These are phyloP conservation scores for Cornus kousa DNA, from an alignment of 148 eudicot species.

Conservation along the genomic window DNA sequence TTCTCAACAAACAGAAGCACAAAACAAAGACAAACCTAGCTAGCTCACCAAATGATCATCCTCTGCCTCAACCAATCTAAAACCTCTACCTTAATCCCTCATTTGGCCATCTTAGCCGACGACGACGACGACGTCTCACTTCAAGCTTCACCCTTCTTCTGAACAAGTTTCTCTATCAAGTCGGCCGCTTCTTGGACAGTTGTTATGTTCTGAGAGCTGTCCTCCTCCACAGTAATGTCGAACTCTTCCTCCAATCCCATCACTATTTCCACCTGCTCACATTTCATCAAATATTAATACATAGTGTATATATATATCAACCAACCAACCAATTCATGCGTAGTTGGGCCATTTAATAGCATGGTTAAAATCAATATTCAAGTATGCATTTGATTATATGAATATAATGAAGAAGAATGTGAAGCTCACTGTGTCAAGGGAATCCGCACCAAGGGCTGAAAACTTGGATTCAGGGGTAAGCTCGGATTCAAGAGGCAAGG, in stretches of 20 bases:
- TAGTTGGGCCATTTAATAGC: not conserved
- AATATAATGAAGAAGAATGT: not conserved
- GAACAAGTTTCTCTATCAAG: conserved; percentile 30
- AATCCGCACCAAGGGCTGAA: conserved; percentile 35
- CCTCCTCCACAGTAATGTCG: conserved; percentile 38
- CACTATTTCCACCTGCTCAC: conserved; percentile 42
- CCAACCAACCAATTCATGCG: not conserved
- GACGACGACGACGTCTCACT: not conserved
- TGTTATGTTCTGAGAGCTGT: conserved; percentile 31
- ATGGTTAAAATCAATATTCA: not conserved
- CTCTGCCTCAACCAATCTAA: not conserved
- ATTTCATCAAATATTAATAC: not conserved
- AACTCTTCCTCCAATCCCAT: conserved; percentile 46
- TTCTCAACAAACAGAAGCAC: not conserved
- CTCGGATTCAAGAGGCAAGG: conserved; percentile 21
- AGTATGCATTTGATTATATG: not conserved
- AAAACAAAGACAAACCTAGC: not conserved
- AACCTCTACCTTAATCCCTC: not conserved
- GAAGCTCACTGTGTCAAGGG: conserved; percentile 31
- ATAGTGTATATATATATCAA: not conserved
- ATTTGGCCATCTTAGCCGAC: not conserved
- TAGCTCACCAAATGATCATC: conserved; percentile 8
- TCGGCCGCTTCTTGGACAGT: conserved; percentile 37
- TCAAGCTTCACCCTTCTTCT: conserved; percentile 18
- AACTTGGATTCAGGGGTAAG: conserved; percentile 33